Conservation (phyloP, 306 rosid genomes). For the Prinsepia uniflora region DNA sequence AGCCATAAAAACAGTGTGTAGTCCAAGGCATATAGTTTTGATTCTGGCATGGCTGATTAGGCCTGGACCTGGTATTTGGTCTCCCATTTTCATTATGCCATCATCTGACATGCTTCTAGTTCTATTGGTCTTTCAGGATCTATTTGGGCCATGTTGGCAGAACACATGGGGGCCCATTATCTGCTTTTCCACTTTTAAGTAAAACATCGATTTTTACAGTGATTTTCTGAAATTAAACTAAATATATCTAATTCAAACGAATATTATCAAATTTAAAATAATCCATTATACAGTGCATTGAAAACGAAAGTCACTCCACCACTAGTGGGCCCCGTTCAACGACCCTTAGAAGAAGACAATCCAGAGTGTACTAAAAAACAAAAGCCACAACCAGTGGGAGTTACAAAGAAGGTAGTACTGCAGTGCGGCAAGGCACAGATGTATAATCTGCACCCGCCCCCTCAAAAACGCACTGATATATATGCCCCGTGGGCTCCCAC, state of each 20-base stretch:
- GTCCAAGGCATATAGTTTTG: not conserved
- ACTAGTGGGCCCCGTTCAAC: not conserved
- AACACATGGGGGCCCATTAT: not conserved
- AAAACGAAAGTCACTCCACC: no score
- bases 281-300: no score
- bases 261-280: no score
- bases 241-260: no score
- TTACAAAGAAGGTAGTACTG: not conserved
- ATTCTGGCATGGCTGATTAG: not conserved
- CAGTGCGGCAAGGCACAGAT: not conserved
- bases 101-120: not conserved
- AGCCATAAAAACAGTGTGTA: not conserved
- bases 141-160: conserved; percentile 7
- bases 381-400: not conserved
- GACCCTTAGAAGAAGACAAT: not conserved
- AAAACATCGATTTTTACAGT: no score
- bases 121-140: not conserved
- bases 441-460: conserved; percentile 7
- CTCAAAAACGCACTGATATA: not conserved
- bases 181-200: not conserved
- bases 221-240: no score
- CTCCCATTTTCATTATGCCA: not conserved
- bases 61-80: not conserved
- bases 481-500: conserved; percentile 18
- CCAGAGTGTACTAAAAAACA: not conserved